phyloP scores from a whole-genome alignment of 179 eudicot species.

The Silene vulgaris region DNA sequence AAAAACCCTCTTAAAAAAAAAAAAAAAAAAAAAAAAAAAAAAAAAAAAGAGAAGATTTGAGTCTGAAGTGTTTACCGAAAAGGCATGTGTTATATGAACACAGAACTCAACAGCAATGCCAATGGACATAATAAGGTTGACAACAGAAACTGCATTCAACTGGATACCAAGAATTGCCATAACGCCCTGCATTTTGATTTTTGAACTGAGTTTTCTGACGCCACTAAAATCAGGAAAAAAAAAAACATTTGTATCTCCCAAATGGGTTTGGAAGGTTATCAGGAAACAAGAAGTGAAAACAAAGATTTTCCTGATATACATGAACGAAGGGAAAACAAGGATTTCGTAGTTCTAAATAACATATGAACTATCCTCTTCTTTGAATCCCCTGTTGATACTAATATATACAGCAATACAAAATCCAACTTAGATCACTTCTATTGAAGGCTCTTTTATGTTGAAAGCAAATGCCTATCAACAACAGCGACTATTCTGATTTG shows the following conservation, averaged over 20 bases:
- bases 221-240: slow-evolving; percentile 17
- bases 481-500: not conserved
- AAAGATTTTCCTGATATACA: not conserved
- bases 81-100: slow-evolving; percentile 91
- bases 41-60: not conserved
- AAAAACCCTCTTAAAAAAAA: too few relatives aligned
- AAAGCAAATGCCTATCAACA: not conserved
- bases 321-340: not conserved
- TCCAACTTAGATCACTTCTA: not conserved
- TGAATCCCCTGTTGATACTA: not conserved
- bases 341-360: not conserved
- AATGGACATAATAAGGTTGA: slow-evolving; percentile 92
- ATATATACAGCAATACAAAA: not conserved
- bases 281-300: not conserved
- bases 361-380: not conserved
- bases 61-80: slow-evolving; percentile 57
- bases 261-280: not conserved
- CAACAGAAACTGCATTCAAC: slow-evolving; percentile 87
- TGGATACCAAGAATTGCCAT: slow-evolving; percentile 89
- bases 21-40: too few relatives aligned
- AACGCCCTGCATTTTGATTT: slow-evolving; percentile 63
- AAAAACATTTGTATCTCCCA: not conserved
- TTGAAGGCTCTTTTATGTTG: not conserved
- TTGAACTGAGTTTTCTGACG: not conserved
- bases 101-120: slow-evolving; percentile 98